Evolutionary conservation across 768 basidiomycete genomes (phyloP), one percentile per base, ranked within the genome.

Genomic region (Amyloporia xantha): DNA sequence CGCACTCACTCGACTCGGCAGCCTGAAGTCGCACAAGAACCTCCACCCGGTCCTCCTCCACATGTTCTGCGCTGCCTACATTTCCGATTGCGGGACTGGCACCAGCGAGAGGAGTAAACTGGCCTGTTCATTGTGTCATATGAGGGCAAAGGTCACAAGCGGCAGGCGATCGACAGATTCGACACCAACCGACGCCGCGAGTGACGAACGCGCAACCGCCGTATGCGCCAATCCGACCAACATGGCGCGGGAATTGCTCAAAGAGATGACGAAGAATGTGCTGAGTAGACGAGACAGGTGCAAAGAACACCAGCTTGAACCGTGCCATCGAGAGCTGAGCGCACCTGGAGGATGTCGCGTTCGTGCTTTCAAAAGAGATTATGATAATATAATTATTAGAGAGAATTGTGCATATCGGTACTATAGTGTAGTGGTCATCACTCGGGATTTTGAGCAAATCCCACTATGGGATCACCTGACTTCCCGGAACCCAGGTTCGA

Each of bases 221-320:
- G 57, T 79, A 77, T 11, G 74, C 59, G 33, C 78, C 78, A 20
- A 79, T 74, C 44, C 71, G 72, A n/a, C 76, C 79, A 4, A 78
- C 59, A 30, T 64, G 55, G n/a, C 68, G 54, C 1, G 77, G 73
- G 50, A 64, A 72, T 19, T 61, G 68, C n/a, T 60, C 47, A 60
- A 81, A 79, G 11, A 78, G 61, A 49, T 71, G 70, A 41, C 67
- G 60, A n/a, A 79, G 61, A 42, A 75, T 66, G 4, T 50, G 51
- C 24, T 62, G 62, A 0, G 78, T 79, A 48, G 64, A 62, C 4
- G 67, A 45, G 5, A 63, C 62, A 4, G 78, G 78, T 40, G 68
- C 59, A 56, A 79, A 79, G 59, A 81, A 79, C 5, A 78, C 69
- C 35, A 80, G 69, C 59, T 79, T 79, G 64, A 72, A 81, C 20